Base-by-base conservation (phyloP, 2,329 filamentous ascomycete genomes). In the Cordyceps pruinosa region DNA sequence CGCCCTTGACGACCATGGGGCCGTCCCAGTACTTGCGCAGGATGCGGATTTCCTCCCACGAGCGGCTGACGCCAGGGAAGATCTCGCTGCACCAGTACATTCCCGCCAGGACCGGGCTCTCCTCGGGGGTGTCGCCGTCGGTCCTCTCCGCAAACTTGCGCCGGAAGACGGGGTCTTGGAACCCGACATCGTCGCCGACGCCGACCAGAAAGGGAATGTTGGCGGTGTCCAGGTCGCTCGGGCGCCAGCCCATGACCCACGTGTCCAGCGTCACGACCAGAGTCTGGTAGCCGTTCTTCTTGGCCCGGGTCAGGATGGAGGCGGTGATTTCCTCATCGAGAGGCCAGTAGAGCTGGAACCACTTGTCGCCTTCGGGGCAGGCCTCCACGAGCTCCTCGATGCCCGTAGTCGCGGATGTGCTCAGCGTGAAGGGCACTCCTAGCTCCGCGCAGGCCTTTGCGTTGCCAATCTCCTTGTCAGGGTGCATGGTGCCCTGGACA, bases 341-440 rank as follows among this genome's bases (percentile, higher is more conserved):
- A 0, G 87, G 87, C 85, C 86, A 90, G 72, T 91, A 91, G 0
- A 91, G 77, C 66, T 91, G 88, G 67, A 80, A 91, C 85, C 86
- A 91, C 12, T 85, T 74, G 32, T 78, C 74, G 0, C 82, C 81
- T 5, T 79, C 70, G 0, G 79, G 79, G 51, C 78, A 83, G 0
- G 82, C 83, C 8, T 73, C 65, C 0, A 83, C 85, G 0, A 89
- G 79, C 50, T 89, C 81, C 66, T 89, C 86, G 58, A 90, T 86
- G 1, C 79, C 79, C 32, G 78, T 76, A 2, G 79, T 75, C 3
- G 83, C 78, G 1, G 87, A 86, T 1, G 87, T 89, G 59, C 80
- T 85, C 49, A 89, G 73, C 53, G 84, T 84, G 68, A 84, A 89
- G 0, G 88, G 87, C 0, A 90, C 75, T 2, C 77, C 74, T 1